Percentiles rank a stretch among this genome's conserved stretches.
phyloP scores from a whole-genome alignment of 345 rosid genomes.

The Linum lewisii region DNA sequence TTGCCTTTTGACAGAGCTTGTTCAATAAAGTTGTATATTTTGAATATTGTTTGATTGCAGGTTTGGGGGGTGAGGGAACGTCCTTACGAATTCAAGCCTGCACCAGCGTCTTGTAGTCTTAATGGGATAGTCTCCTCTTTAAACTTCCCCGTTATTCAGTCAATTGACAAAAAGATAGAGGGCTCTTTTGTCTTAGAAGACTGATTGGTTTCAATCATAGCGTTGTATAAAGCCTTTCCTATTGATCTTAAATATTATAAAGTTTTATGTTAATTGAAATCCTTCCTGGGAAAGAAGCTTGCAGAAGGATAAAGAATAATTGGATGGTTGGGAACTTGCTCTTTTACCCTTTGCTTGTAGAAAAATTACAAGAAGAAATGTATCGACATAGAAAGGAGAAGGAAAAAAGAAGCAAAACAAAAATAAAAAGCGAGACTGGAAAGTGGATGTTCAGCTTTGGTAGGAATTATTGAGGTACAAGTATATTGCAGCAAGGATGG shows the following conservation, averaged over 20 bases:
- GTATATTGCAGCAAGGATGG: slow-evolving; percentile 63
- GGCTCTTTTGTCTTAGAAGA: slow-evolving; percentile 78
- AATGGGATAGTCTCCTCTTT: slow-evolving; percentile 45
- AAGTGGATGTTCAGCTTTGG: slow-evolving; percentile 18
- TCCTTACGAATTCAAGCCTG: slow-evolving; percentile 78
- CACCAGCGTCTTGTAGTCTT: slow-evolving; percentile 42
- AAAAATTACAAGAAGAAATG: not conserved
- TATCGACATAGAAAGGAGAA: not conserved
- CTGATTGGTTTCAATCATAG: slow-evolving; percentile 16
- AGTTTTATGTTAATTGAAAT: too few relatives aligned
- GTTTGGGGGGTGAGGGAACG: slow-evolving; percentile 80
- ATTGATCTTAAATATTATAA: not conserved
- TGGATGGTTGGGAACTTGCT: too few relatives aligned
- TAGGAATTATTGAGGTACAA: slow-evolving; percentile 50
- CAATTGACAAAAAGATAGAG: slow-evolving; percentile 59
- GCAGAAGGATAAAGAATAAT: too few relatives aligned
- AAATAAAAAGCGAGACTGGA: not conserved
- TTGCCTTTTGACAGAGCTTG: not conserved
- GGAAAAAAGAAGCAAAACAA: not conserved
- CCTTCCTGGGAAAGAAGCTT: too few relatives aligned
- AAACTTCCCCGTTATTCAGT: slow-evolving; percentile 37
- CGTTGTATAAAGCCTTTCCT: not conserved
- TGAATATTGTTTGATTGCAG: slow-evolving; percentile 24
- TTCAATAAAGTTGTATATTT: not conserved
- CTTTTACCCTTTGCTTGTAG: too few relatives aligned